Percentiles rank a stretch among this genome's conserved stretches.
Evolutionary conservation across 192 early-diverging fungal genomes (phyloP).

Genomic region (Podila epigama): DNA sequence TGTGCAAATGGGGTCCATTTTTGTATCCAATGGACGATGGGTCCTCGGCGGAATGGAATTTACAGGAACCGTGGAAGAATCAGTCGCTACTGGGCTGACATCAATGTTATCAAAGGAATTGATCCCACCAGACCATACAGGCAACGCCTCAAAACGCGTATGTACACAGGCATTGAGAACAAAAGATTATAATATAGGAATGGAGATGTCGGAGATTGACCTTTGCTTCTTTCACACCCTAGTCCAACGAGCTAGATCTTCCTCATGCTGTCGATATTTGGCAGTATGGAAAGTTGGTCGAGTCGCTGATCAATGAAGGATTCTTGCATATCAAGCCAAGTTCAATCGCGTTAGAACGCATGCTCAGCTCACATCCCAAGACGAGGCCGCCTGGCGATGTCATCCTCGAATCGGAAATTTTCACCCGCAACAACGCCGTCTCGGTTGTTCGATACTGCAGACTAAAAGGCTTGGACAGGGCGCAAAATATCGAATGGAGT

Average conservation of each 20-base stretch:
- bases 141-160: constrained; percentile 10
- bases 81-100: constrained; percentile 16
- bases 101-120: constrained; percentile 33
- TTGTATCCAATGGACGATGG: constrained; percentile 47
- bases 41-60: constrained; percentile 46
- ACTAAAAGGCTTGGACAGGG: constrained; percentile 45
- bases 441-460: constrained; percentile 41
- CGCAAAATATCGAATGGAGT: constrained; percentile 35
- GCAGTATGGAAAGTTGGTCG: constrained; percentile 42
- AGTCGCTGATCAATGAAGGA: constrained; percentile 32
- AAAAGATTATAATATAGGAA: too few species aligned
- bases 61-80: constrained; percentile 39
- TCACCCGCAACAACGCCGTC: constrained; percentile 27
- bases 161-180: too few species aligned
- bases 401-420: constrained; percentile 25
- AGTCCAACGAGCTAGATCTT: constrained; percentile 10
- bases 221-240: background rate
- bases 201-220: too few species aligned
- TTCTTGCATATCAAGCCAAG: constrained; percentile 16
- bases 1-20: constrained; percentile 39
- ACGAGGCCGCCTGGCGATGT: constrained; percentile 31
- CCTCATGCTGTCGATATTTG: constrained; percentile 33
- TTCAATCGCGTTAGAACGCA: constrained; percentile 18
- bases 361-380: constrained; percentile 18
- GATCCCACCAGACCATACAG: constrained; percentile 31